Evolutionary conservation across 2,329 filamentous ascomycete genomes (phyloP), one percentile per base, ranked within the genome.

Genomic region (Sclerotinia glacialis): DNA sequence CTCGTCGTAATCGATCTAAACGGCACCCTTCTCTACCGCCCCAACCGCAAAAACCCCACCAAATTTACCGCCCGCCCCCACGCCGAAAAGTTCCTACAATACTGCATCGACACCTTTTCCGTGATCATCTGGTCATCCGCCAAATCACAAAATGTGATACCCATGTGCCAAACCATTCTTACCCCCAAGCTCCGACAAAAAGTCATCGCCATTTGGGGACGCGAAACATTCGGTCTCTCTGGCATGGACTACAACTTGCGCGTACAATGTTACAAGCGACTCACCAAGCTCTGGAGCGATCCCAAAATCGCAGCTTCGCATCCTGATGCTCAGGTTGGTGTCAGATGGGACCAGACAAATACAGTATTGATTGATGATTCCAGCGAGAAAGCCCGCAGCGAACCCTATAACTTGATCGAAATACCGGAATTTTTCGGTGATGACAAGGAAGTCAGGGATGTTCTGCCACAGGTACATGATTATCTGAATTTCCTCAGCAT

Each of bases 121-220:
- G 89, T 97, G 40, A 92, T 93, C 79, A 86, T 98, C 67, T 99
- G 94, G 93, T 96, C 94, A 1, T 96, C 92, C 8, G 93, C 94
- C 0, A 85, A 83, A 26, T 88, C 88, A 0, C 78, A 83, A 1
- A 97, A 95, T 70, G 92, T 97, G 18, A 71, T 78, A 11, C 79
- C 79, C 46, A 91, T 96, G 82, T 86, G 91, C 69, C 78, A 80
- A 3, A 79, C 85, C 59, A 83, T 96, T 0, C 83, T 97, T 67
- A 80, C 82, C 0, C 77, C 79, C 0, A 75, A 82, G 1, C 82
- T 89, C 71, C 80, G 80, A 42, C 67, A 78, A 0, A 77, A 81
- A 31, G 82, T 96, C 23, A 81, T 91, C 40, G 89, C 88, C 23
- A 79, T 89, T 65, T 97, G 93, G 93, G 89, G 83, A 7, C 87